These are phyloP conservation scores for Candida taoyuanica DNA, from an alignment of 805 yeast genomes.

Conservation along the genomic window DNA sequence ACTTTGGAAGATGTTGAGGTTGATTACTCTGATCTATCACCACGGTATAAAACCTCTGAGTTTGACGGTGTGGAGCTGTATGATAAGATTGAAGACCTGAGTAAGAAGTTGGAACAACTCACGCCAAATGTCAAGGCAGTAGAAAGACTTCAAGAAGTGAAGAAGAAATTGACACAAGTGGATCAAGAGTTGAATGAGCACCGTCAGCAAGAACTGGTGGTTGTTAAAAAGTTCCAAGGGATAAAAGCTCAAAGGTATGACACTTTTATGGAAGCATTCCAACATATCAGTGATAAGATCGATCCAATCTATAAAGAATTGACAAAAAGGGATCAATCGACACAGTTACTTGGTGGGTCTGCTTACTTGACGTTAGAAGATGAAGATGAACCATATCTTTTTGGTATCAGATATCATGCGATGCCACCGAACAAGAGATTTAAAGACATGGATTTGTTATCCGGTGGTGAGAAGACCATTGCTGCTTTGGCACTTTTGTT, in stretches of 20 bases:
- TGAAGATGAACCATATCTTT: conserved; percentile 81
- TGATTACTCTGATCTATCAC: conserved; percentile 49
- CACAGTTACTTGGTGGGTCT: conserved; percentile 82
- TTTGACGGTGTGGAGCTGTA: conserved; percentile 30
- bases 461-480: conserved; percentile 96
- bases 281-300: conserved; percentile 68
- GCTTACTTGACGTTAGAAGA: conserved; percentile 85
- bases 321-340: conserved; percentile 49
- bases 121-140: conserved; percentile 82
- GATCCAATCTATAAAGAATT: conserved; percentile 81
- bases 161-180: conserved; percentile 50
- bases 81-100: conserved; percentile 33
- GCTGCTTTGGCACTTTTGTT: conserved; percentile 92
- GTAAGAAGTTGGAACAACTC: conserved; percentile 34
- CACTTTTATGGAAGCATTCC: conserved; percentile 65
- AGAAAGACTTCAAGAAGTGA: conserved; percentile 69
- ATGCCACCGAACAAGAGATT: conserved; percentile 96
- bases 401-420: conserved; percentile 86
- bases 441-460: conserved; percentile 83
- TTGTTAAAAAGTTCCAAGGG: conserved; percentile 51
- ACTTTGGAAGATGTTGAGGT: conserved; percentile 44
- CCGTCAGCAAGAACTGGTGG: conserved; percentile 53
- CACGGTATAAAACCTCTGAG: conserved; percentile 34
- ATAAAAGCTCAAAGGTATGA: conserved; percentile 57
- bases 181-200: conserved; percentile 63